phyloP scores from a whole-genome alignment of 805 yeast species.

The Candida andamanensis region DNA sequence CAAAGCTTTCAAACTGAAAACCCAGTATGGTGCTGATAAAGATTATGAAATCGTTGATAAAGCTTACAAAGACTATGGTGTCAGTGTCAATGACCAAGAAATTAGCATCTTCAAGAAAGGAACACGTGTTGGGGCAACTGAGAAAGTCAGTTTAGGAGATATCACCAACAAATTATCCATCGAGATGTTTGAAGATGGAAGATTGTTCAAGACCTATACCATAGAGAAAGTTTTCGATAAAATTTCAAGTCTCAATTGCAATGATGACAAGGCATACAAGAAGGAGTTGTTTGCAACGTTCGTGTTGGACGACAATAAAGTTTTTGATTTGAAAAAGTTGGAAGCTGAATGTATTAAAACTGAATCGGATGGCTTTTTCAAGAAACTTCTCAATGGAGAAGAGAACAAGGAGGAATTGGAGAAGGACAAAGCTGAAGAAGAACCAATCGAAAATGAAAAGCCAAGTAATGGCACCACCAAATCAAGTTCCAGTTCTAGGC shows the following conservation, averaged over 20 bases:
- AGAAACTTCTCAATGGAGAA: constrained; percentile 22
- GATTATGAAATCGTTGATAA: constrained; percentile 57
- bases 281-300: constrained; percentile 37
- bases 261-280: constrained; percentile 15
- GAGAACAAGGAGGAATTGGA: constrained; percentile 12
- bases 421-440: constrained; percentile 12
- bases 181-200: constrained; percentile 36
- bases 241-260: constrained; percentile 38
- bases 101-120: constrained; percentile 45
- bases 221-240: constrained; percentile 21
- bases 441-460: constrained; percentile 7
- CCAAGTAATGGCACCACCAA: constrained; percentile 17
- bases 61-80: constrained; percentile 44
- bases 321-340: constrained; percentile 43
- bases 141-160: constrained; percentile 34
- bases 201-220: constrained; percentile 23
- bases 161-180: constrained; percentile 23
- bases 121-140: constrained; percentile 27
- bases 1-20: constrained; percentile 64
- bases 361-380: constrained; percentile 18
- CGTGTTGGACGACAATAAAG: constrained; percentile 42
- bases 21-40: constrained; percentile 56
- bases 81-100: constrained; percentile 23
- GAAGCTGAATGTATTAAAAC: constrained; percentile 38
- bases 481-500: constrained; percentile 18